Base-by-base conservation (phyloP, 2,329 filamentous ascomycete genomes). In the Keithomyces neogunnii region DNA sequence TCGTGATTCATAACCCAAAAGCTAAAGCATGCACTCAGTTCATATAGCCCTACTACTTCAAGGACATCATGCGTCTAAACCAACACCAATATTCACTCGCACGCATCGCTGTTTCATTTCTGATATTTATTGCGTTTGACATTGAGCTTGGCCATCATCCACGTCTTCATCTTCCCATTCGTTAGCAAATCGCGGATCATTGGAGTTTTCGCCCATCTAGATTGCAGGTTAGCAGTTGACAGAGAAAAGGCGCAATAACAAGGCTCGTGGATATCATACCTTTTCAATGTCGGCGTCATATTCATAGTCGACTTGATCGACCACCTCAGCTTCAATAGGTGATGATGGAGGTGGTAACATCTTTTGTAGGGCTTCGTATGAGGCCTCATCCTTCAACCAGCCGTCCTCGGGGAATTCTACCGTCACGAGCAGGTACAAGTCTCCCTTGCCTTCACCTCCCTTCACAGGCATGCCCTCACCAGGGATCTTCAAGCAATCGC, bases 391-490 rank as follows among this genome's bases (percentile, higher is more conserved):
- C 57, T 80, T 75, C 52, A 91, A 74, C 89, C 90, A 97, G 30
- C 84, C 87, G 60, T 92, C 84, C 60, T 91, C 83, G 2, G 93
- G 93, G 73, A 97, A 97, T 50, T 89, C 80, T 56, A 99, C 80
- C 61, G 93, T 85, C 57, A 96, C 85, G 38, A 87, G 73, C 42
- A 99, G 76, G 69, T 92, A 99, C 19, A 99, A 73, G 63, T 97
- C 90, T 43, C 93, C 93, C 65, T 83, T 89, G 4, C 73, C 64
- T 39, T 99, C 93, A 56, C 85, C 88, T 52, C 85, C 84, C 77
- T 96, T 96, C 60, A 85, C 69, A 2, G 93, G 93, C 93, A 99
- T 99, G 54, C 93, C 93, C 72, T 99, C 93, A 30, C 89, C 90
- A 2, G 77, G 69, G 1, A 99, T 75, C 73, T 90, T 96, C 60